These are phyloP conservation scores for Oidium heveae DNA, from an alignment of 2,329 filamentous ascomycete genomes.

Conservation along the genomic window DNA sequence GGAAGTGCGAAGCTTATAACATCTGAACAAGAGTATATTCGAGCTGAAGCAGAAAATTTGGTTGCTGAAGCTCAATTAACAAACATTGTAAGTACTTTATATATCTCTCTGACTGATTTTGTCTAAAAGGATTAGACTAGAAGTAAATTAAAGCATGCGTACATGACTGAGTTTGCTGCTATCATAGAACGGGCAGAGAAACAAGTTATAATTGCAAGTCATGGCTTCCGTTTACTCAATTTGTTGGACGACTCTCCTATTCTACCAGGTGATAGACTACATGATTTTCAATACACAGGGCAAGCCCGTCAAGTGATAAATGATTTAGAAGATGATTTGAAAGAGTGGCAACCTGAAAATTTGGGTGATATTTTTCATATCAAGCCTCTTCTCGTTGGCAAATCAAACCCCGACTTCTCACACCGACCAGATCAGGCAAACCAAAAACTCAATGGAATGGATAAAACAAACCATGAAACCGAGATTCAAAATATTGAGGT, in stretches of 20 bases:
- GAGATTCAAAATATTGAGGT: too few relatives aligned
- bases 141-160: conserved; percentile 88
- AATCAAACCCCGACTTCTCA: neutral
- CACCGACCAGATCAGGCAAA: neutral
- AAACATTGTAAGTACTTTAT: conserved; percentile 47
- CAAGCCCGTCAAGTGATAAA: conserved; percentile 69
- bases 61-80: conserved; percentile 92
- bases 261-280: conserved; percentile 56
- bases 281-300: conserved; percentile 36
- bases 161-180: conserved; percentile 64
- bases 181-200: conserved; percentile 94
- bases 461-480: neutral
- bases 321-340: conserved; percentile 73
- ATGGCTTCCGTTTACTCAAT: conserved; percentile 62
- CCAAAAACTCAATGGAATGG: neutral
- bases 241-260: conserved; percentile 77
- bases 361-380: neutral
- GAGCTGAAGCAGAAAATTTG: conserved; percentile 83
- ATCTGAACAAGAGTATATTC: conserved; percentile 85
- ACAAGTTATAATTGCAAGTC: conserved; percentile 78
- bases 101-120: neutral
- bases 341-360: conserved; percentile 32
- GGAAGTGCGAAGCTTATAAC: conserved; percentile 56
- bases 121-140: conserved; percentile 36
- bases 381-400: neutral